Percentiles rank a stretch among this genome's conserved stretches.
These are phyloP conservation scores for Uronychia binucleata DNA, from an alignment of 73 alveolate species.

Conservation along the genomic window DNA sequence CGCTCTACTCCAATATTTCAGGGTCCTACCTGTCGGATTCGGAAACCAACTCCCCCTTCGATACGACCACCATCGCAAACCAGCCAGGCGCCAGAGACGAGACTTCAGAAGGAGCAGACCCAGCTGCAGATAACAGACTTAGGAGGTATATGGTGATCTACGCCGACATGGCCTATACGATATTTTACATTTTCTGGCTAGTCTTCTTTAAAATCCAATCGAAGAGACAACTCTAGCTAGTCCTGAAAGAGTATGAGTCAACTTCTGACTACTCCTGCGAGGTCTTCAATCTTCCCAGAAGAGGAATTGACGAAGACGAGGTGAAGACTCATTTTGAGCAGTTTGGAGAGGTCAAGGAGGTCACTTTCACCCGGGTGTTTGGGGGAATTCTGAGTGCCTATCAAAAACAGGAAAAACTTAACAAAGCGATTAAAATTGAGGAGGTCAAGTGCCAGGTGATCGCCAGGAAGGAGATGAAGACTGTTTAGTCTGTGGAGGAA, in stretches of 20 bases:
- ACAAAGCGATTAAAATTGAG: background rate
- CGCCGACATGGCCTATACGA: constrained; percentile 10
- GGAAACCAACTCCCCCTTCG: background rate
- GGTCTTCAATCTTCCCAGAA: background rate
- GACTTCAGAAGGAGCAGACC: background rate
- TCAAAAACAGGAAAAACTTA: background rate
- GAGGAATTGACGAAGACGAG: constrained; percentile 7
- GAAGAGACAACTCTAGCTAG: background rate
- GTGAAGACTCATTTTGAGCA: background rate
- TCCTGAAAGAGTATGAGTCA: background rate
- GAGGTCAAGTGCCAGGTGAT: background rate
- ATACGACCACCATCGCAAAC: background rate
- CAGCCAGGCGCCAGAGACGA: background rate
- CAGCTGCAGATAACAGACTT: background rate
- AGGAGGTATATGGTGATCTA: constrained; percentile 1
- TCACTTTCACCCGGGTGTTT: background rate
- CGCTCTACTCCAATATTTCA: background rate
- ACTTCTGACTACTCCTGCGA: background rate
- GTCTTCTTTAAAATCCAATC: background rate
- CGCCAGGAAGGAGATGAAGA: background rate
- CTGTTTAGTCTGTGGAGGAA: too few species aligned
- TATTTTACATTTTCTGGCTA: background rate
- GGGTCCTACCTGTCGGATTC: background rate
- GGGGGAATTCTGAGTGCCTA: background rate
- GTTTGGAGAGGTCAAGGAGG: background rate